Conservation (phyloP, 73 alveolate genomes). For the Symbiodinium natans region DNA sequence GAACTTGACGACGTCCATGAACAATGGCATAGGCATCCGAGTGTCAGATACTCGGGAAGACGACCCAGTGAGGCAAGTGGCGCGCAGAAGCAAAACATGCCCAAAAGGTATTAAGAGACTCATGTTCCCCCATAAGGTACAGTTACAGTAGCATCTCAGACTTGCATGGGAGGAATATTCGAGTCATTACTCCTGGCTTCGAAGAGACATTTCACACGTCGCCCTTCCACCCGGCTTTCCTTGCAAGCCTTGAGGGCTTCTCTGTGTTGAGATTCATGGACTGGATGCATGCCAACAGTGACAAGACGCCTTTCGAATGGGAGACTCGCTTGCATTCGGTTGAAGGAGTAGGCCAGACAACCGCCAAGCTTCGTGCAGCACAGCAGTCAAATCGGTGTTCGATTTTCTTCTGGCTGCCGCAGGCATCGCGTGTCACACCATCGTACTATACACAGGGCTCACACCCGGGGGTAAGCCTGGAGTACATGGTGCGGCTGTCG, state of each 20-base stretch:
- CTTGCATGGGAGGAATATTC: constrained; percentile 64
- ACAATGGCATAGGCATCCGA: constrained; percentile 81
- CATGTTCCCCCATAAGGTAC: no score
- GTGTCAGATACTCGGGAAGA: constrained; percentile 44
- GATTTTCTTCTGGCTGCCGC: no score
- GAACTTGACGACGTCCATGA: constrained; percentile 55
- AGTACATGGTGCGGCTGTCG: constrained; percentile 84
- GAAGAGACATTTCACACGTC: constrained; percentile 35
- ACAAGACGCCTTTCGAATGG: constrained; percentile 72
- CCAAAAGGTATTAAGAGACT: no score
- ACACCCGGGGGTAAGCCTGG: constrained; percentile 67
- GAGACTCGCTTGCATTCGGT: neutral
- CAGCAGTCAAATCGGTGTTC: no score
- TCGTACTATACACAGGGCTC: constrained; percentile 85
- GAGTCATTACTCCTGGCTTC: constrained; percentile 76
- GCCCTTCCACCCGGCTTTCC: constrained; percentile 68
- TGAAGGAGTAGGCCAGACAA: no score
- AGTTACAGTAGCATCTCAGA: no score
- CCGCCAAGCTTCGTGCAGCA: neutral
- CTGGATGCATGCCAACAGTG: constrained; percentile 92
- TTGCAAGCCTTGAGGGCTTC: constrained; percentile 83
- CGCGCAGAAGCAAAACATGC: no score
- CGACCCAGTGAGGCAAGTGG: constrained; percentile 52
- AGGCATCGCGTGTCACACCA: neutral
- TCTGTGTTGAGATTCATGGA: constrained; percentile 78